These are phyloP conservation scores for Populus hybrid DNA, from an alignment of 441 rosid genomes.

Conservation along the genomic window DNA sequence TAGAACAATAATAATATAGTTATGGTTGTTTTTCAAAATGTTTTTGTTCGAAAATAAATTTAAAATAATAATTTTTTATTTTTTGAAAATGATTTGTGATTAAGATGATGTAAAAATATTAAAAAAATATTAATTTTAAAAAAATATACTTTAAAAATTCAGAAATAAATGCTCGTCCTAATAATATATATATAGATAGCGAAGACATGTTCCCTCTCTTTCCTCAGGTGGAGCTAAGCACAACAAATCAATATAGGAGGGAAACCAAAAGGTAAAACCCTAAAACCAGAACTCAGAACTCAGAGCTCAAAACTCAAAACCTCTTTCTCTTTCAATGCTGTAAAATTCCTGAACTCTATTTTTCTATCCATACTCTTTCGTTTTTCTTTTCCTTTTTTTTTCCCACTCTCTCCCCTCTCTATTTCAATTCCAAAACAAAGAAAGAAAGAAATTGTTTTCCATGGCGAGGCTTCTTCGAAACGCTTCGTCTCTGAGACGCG, in stretches of 20 bases:
- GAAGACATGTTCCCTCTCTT: not conserved
- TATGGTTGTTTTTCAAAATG: fast-evolving
- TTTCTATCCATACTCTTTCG: not conserved
- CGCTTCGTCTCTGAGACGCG: constrained; percentile 40
- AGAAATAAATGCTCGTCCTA: too few species aligned
- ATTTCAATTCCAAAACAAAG: not conserved
- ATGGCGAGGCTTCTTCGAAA: constrained; percentile 78
- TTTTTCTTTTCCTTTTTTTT: not conserved
- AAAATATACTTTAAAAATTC: too few species aligned
- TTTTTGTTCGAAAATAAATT: fast-evolving
- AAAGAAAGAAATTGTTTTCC: constrained; percentile 1
- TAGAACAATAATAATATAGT: too few species aligned
- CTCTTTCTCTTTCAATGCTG: not conserved
- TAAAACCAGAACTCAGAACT: not conserved
- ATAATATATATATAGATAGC: too few species aligned
- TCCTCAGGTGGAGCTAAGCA: not conserved
- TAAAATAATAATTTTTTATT: too few species aligned
- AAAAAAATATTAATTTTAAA: too few species aligned
- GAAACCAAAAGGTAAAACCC: constrained; percentile 13
- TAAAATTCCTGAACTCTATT: not conserved
- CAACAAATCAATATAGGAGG: not conserved
- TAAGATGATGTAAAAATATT: too few species aligned
- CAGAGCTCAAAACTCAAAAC: not conserved
- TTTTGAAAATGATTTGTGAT: too few species aligned
- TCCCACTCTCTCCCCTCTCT: not conserved